Evolutionary conservation across 2,329 filamentous ascomycete genomes (phyloP).

Genomic region (Ascochyta rabiei): DNA sequence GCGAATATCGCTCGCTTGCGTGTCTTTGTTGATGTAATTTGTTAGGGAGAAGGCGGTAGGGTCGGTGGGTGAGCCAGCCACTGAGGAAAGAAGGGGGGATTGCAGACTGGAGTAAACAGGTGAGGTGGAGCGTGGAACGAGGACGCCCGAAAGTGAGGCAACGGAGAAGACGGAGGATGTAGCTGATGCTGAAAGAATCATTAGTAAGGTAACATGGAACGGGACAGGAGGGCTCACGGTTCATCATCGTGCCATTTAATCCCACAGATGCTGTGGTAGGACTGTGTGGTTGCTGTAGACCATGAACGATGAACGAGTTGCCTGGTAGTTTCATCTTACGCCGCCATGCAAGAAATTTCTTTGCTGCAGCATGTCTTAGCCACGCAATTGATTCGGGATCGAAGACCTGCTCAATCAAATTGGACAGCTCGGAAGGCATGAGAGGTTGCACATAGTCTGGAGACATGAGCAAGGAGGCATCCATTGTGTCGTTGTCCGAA

Average conservation of each 20-base stretch:
- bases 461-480: conserved; percentile 91
- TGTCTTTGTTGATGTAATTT: conserved; percentile 61
- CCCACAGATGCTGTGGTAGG: conserved; percentile 40
- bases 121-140: conserved; percentile 43
- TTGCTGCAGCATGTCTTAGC: conserved; percentile 80
- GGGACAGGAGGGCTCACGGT: conserved; percentile 26
- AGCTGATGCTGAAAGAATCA: conserved; percentile 35
- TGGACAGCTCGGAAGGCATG: conserved; percentile 72
- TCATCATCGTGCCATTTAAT: conserved; percentile 30
- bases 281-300: conserved; percentile 32
- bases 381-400: conserved; percentile 78
- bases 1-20: conserved; percentile 69
- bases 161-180: conserved; percentile 46
- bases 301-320: conserved; percentile 37
- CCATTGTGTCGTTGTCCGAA: conserved; percentile 81
- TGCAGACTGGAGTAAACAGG: conserved; percentile 45
- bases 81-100: conserved; percentile 43
- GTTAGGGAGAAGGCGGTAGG: conserved; percentile 45
- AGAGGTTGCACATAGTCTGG: conserved; percentile 87
- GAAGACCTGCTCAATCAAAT: conserved; percentile 76
- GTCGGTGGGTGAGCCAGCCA: conserved; percentile 40
- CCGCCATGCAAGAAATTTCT: conserved; percentile 79
- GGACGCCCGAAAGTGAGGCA: conserved; percentile 47
- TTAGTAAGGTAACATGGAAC: conserved; percentile 14
- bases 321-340: conserved; percentile 47